These are phyloP conservation scores for Cercophora samala DNA, from an alignment of 495 filamentous ascomycete species.

Conservation along the genomic window DNA sequence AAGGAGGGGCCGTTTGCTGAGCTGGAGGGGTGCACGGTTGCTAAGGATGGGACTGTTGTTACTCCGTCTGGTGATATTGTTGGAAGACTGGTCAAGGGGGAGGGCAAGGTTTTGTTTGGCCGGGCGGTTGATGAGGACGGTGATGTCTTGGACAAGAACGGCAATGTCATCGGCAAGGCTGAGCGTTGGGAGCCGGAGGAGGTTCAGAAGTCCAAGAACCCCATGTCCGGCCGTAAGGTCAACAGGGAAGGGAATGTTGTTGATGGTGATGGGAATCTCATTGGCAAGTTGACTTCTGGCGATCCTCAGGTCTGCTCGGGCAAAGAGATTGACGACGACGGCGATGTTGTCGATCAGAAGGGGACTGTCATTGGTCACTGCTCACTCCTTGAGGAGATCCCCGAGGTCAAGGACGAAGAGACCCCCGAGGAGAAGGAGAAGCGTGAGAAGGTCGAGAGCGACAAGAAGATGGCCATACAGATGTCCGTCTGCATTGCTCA, in stretches of 20 bases:
- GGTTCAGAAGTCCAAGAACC: conserved; percentile 56
- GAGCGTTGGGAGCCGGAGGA: conserved; percentile 79
- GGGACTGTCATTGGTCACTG: conserved; percentile 77
- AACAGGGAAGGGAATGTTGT: conserved; percentile 81
- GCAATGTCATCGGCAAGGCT: conserved; percentile 75
- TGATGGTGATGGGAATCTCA: conserved; percentile 74
- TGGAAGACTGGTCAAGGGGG: conserved; percentile 70
- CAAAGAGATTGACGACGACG: conserved; percentile 81
- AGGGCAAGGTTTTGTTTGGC: conserved; percentile 66
- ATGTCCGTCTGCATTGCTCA: conserved; percentile 71
- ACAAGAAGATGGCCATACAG: conserved; percentile 72
- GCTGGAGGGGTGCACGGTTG: conserved; percentile 66
- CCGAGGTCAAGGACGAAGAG: conserved; percentile 41
- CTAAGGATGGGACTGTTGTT: conserved; percentile 70
- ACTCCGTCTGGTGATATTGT: conserved; percentile 63
- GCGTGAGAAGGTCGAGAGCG: conserved; percentile 59
- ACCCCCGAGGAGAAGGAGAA: conserved; percentile 50
- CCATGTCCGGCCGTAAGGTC: conserved; percentile 72
- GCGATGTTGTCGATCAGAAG: conserved; percentile 78
- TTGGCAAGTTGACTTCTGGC: conserved; percentile 75
- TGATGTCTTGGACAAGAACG: conserved; percentile 76
- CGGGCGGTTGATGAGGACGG: conserved; percentile 80
- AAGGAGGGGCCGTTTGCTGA: conserved; percentile 79
- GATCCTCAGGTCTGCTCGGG: conserved; percentile 67
- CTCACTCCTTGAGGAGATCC: conserved; percentile 73